Evolutionary conservation across 208 protist species (phyloP).

Genomic region (Leishmania braziliensis): DNA sequence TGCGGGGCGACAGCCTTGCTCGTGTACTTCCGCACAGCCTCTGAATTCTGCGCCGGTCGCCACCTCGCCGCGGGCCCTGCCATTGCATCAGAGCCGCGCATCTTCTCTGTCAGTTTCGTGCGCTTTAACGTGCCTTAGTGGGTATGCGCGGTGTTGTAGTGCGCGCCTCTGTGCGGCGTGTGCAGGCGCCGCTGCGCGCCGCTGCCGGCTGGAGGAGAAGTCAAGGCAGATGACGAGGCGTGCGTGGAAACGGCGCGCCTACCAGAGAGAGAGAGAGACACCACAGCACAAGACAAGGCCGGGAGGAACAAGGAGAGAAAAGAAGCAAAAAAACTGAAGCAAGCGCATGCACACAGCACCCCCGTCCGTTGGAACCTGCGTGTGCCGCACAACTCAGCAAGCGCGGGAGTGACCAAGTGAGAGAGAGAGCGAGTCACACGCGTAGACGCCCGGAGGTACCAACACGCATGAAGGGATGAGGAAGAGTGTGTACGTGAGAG

Average conservation of each 20-base stretch:
- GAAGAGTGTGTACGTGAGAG: background rate
- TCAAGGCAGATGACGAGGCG: background rate
- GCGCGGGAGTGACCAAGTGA: background rate
- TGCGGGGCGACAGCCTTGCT: slow-evolving; percentile 14
- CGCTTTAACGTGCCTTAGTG: no score
- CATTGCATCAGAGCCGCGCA: slow-evolving; percentile 8
- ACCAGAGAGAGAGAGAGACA: slow-evolving; percentile 15
- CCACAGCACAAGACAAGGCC: background rate
- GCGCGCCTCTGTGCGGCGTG: no score
- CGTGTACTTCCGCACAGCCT: slow-evolving; percentile 21
- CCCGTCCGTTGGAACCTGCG: no score
- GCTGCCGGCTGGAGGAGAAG: no score
- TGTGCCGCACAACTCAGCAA: no score
- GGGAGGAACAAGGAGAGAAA: no score
- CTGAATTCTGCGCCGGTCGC: slow-evolving; percentile 20
- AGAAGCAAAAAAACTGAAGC: background rate
- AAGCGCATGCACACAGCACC: background rate
- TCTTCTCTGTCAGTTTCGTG: background rate
- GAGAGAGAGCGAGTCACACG: background rate
- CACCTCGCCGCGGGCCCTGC: slow-evolving; percentile 17
- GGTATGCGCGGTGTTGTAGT: background rate
- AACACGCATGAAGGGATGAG: background rate
- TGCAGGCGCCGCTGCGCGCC: background rate
- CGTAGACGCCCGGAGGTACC: background rate
- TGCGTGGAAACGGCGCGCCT: background rate